Base-by-base conservation (phyloP, 306 rosid species). In the Quercus rubra region DNA sequence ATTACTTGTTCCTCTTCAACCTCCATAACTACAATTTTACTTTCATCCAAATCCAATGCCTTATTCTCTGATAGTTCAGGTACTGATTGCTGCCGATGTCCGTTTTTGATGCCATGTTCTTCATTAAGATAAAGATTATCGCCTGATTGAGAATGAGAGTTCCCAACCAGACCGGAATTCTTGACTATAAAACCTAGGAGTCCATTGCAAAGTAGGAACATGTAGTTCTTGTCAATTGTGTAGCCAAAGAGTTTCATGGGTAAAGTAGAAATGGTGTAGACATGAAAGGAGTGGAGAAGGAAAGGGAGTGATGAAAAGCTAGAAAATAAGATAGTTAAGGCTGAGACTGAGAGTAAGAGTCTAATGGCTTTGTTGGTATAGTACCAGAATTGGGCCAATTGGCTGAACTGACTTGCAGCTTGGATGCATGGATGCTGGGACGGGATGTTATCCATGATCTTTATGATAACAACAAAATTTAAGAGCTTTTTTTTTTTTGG, bases 161-260 rank as follows among this genome's bases (percentile, higher is more conserved):
- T 18, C 71, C 77, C 70, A 17, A 81, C 69, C 10, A 81, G 83
- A 52, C 80, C 86, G 55, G 92, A 92, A 75, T 63, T 87, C 33
- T 80, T 81, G 69, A 82, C 85, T 52, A 92, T 80, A 21, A 83
- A 77, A 58, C 38, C 85, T 3, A 94, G 66, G 28, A 94, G 88
- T 25, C 92, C 88, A 79, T 94, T 94, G 79, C 90, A 88, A 55
- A 94, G 73, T 66, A 90, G 87, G 80, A 94, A 94, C 82, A 89
- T 80, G 86, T 80, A 85, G 79, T 77, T 87, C 78, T 92, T 94
- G 63, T 66, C 88, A 38, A 84, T 20, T 19, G 59, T 52, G 81
- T 81, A 73, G 79, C 55, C 27, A 71, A 54, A 80, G 56, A 55
- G 74, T 63, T 86, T 84, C 73, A 77, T 67, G 21, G 87, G 79